Percentiles rank a stretch among this genome's conserved stretches.
Evolutionary conservation across 192 early-diverging fungal genomes (phyloP).

Genomic region (Bifiguratus adelaidae): DNA sequence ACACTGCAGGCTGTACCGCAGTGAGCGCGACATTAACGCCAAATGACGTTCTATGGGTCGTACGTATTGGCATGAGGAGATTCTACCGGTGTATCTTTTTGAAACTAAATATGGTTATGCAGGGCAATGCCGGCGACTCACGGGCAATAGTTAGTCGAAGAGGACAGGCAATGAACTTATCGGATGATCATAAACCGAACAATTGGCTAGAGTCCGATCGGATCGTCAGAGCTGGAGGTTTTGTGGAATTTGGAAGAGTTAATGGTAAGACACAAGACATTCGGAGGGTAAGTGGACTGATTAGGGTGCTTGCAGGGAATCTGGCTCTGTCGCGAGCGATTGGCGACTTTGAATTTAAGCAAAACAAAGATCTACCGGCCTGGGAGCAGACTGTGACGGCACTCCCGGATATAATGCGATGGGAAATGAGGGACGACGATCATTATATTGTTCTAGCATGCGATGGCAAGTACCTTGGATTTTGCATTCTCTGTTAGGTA

Average conservation of each 20-base stretch:
- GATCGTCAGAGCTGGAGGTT: slow-evolving; percentile 87
- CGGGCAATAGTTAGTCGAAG: slow-evolving; percentile 74
- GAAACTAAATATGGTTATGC: too few relatives aligned
- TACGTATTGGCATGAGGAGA: too few relatives aligned
- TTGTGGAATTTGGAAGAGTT: slow-evolving; percentile 97
- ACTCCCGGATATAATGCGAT: slow-evolving; percentile 70
- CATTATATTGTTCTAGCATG: slow-evolving; percentile 96
- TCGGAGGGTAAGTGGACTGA: background rate
- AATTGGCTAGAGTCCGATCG: slow-evolving; percentile 76
- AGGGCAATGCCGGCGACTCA: slow-evolving; percentile 94
- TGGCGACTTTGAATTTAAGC: slow-evolving; percentile 99
- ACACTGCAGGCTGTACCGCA: slow-evolving; percentile 97
- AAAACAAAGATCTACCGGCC: slow-evolving; percentile 58
- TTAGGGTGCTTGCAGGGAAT: slow-evolving; percentile 43
- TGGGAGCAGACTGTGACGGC: slow-evolving; percentile 95
- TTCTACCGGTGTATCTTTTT: too few relatives aligned
- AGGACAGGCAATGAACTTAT: slow-evolving; percentile 71
- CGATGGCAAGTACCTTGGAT: slow-evolving; percentile 55
- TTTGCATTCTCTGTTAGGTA: background rate
- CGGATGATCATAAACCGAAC: slow-evolving; percentile 92
- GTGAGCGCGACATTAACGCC: slow-evolving; percentile 29
- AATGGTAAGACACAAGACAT: slow-evolving; percentile 55
- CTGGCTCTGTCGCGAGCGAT: slow-evolving; percentile 94
- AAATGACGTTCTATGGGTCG: slow-evolving; percentile 14
- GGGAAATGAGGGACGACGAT: slow-evolving; percentile 48